Base-by-base conservation (phyloP, 1,139 yeast genomes). In the Petasospora rhodanensis region DNA sequence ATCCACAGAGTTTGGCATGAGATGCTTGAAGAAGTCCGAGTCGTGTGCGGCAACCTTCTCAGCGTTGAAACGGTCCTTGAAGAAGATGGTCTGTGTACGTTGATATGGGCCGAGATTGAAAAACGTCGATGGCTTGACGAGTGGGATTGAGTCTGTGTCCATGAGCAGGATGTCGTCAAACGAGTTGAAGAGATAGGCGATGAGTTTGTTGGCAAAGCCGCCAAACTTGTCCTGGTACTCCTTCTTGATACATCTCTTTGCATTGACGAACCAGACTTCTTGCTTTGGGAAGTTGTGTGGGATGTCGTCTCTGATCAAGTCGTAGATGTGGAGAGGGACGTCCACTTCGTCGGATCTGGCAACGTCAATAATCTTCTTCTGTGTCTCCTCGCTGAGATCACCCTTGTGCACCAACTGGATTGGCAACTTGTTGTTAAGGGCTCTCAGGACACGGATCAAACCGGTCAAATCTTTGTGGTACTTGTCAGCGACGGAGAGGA, bases 101-200 rank as follows among this genome's bases (percentile, higher is more conserved):
- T 49, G 31, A 42, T 62, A 69, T 19, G 62, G 62, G 19, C 58
- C 46, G 37, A 60, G 42, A 6, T 57, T 42, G 51, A 69, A 68
- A 40, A 69, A 65, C 28, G 51, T 52, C 12, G 52, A 51, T 3
- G 72, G 70, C 14, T 52, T 46, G 3, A 67, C 56, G 30, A 73
- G 56, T 3, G 78, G 79, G 8, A 73, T 67, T 0, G 75, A 56
- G 46, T 74, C 81, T 0, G 77, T 72, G 47, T 75, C 81, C 48
- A 74, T 44, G 20, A 74, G 49, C 3, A 74, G 37, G 2, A 65
- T 61, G 30, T 73, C 76, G 31, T 65, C 64, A 46, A 75, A 75
- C 0, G 78, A 67, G 25, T 61, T 62, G 51, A 70, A 72, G 16
- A 71, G 37, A 19, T 66, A 54, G 0, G 79, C 75, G 25, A 73